Conservation (phyloP, 805 yeast genomes). For the Candida arabinofermentans region DNA sequence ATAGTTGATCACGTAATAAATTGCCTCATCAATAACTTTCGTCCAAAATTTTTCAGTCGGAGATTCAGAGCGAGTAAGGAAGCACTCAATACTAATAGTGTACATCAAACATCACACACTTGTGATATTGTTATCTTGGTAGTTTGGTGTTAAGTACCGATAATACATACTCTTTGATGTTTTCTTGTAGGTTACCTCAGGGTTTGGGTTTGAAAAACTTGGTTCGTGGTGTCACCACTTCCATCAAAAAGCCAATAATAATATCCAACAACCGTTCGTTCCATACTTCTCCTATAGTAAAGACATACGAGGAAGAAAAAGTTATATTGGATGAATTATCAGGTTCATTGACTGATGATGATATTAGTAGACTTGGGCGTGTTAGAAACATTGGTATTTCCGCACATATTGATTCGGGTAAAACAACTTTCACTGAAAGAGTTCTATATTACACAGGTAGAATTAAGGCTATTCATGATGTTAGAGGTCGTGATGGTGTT, state of each 20-base stretch:
- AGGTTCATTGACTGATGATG: slow-evolving; percentile 44
- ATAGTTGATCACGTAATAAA: no score
- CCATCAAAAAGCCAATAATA: slow-evolving; percentile 1
- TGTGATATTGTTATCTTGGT: no score
- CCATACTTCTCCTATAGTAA: slow-evolving; percentile 28
- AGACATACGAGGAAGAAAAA: slow-evolving; percentile 70
- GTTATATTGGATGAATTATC: slow-evolving; percentile 59
- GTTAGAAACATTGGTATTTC: slow-evolving; percentile 96
- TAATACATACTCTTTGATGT: not conserved
- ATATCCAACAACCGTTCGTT: slow-evolving; percentile 22
- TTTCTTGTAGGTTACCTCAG: slow-evolving; percentile 8
- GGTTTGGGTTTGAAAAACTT: slow-evolving; percentile 2
- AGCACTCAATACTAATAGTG: not conserved
- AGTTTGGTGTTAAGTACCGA: not conserved
- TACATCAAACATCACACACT: no score
- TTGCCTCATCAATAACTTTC: no score
- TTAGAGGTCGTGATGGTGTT: slow-evolving; percentile 92
- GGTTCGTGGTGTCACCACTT: slow-evolving; percentile 1
- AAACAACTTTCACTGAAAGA: slow-evolving; percentile 97
- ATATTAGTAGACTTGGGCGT: slow-evolving; percentile 44
- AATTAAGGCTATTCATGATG: slow-evolving; percentile 95
- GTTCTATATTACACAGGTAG: slow-evolving; percentile 95
- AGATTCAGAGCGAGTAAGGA: not conserved
- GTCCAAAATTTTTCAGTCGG: slow-evolving; percentile 3
- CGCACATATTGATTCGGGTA: slow-evolving; percentile 97